These are phyloP conservation scores for Eucalyptus fibrosa DNA, from an alignment of 345 rosid genomes.

Conservation along the genomic window DNA sequence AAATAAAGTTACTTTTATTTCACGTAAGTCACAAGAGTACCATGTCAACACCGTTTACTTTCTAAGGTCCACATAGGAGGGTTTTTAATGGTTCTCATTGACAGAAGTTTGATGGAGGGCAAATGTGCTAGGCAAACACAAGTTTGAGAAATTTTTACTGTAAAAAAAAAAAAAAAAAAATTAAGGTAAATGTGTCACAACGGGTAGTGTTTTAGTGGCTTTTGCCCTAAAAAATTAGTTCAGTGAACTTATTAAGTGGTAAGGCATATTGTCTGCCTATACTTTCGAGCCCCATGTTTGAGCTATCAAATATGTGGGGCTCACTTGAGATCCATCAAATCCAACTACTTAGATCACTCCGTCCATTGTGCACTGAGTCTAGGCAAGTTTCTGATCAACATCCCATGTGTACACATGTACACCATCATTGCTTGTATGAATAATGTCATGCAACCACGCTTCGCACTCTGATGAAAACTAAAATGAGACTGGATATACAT, in stretches of 20 bases:
- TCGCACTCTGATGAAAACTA: not conserved
- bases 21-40: not conserved
- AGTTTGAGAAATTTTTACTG: too few relatives aligned
- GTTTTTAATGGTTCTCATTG: not conserved
- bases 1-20: too few relatives aligned
- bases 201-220: not conserved
- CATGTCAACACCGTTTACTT: not conserved
- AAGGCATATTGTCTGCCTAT: not conserved
- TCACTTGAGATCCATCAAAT: not conserved
- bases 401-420: not conserved
- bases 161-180: too few relatives aligned
- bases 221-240: not conserved
- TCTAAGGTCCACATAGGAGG: not conserved
- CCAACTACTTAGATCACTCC: not conserved
- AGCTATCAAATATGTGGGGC: not conserved
- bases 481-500: not conserved
- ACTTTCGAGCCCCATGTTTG: not conserved
- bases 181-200: not conserved
- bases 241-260: not conserved
- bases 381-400: not conserved
- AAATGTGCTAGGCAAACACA: not conserved
- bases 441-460: not conserved
- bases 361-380: not conserved
- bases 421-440: not conserved
- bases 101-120: rapidly evolving